Evolutionary conservation across 2,329 filamentous ascomycete genomes (phyloP), one percentile per base, ranked within the genome.

Genomic region (Penicillium corylophilum): DNA sequence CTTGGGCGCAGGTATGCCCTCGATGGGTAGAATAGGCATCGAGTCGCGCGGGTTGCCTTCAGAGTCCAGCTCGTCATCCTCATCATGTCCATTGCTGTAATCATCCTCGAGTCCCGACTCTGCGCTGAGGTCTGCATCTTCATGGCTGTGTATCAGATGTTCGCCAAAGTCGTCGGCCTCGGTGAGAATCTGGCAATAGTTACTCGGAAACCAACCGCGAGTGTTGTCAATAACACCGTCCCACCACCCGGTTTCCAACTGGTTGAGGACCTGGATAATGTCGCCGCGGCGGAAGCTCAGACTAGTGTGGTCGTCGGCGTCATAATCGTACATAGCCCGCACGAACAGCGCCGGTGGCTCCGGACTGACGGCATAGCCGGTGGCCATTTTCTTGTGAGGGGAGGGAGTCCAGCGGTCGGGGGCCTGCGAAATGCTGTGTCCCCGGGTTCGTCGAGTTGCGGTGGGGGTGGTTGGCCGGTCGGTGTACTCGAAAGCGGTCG

Each of bases 231-330:
- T 96, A 50, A 99, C 90, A 44, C 94, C 94, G 76, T 99, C 94
- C 94, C 94, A 99, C 94, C 94, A 99, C 50, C 94, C 94, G 66
- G 92, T 97, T 73, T 99, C 94, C 51, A 97, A 81, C 75, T 96
- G 93, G 47, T 94, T 99, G 65, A 99, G 93, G 64, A 99, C 94
- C 76, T 97, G 93, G 65, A 99, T 99, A 62, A 97, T 86, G 75
- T 99, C 94, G 67, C 94, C 94, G 72, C 95, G 89, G 65, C 90
- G 90, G 74, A 99, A 99, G 75, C 92, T 97, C 70, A 99, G 77
- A 76, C 92, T 96, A 43, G 93, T 97, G 65, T 90, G 86, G 74
- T 99, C 94, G 76, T 99, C 93, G 67, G 94, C 90, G 69, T 96
- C 90, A 78, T 97, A 99, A 78, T 96, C 90, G 79, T 97, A 99